phyloP scores from a whole-genome alignment of 2,329 filamentous ascomycete genomes.

The Reticulascus tulasneorum region DNA sequence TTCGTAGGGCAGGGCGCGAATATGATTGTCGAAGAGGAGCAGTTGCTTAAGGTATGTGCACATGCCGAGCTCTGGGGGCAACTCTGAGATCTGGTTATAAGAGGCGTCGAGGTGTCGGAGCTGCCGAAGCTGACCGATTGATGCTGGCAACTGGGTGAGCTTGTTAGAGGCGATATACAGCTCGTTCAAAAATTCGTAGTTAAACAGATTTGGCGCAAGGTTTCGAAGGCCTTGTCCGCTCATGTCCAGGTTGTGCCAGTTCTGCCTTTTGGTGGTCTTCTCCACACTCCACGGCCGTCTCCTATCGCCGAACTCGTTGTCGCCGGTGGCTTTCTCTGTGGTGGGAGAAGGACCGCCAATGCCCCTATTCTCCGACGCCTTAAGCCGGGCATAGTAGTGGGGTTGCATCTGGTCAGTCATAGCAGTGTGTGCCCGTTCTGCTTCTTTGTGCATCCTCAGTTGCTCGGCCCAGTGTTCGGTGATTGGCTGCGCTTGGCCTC shows the following conservation, averaged over 20 bases:
- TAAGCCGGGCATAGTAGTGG: constrained; percentile 68
- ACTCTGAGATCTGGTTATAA: constrained; percentile 74
- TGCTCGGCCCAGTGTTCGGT: constrained; percentile 85
- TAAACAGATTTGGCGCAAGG: constrained; percentile 74
- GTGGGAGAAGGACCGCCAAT: constrained; percentile 52
- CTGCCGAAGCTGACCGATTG: constrained; percentile 78
- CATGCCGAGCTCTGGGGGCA: constrained; percentile 94
- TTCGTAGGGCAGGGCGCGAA: constrained; percentile 77
- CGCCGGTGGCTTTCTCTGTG: constrained; percentile 44
- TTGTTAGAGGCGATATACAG: constrained; percentile 94
- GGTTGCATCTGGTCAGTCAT: constrained; percentile 64
- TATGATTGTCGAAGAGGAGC: constrained; percentile 84
- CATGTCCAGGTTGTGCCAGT: constrained; percentile 91
- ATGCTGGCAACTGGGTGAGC: constrained; percentile 71
- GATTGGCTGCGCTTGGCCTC: constrained; percentile 46
- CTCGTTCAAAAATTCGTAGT: constrained; percentile 84
- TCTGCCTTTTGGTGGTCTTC: constrained; percentile 65
- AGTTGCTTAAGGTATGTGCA: constrained; percentile 86
- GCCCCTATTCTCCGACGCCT: constrained; percentile 66
- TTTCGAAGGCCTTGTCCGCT: constrained; percentile 92
- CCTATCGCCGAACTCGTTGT: constrained; percentile 53
- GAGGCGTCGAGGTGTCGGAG: constrained; percentile 84
- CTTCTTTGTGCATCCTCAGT: constrained; percentile 72
- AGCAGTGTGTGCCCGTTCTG: constrained; percentile 67
- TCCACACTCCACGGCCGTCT: constrained; percentile 63